phyloP scores from a whole-genome alignment of 164 flowering plant genomes.

The Paratinospora sagittata region DNA sequence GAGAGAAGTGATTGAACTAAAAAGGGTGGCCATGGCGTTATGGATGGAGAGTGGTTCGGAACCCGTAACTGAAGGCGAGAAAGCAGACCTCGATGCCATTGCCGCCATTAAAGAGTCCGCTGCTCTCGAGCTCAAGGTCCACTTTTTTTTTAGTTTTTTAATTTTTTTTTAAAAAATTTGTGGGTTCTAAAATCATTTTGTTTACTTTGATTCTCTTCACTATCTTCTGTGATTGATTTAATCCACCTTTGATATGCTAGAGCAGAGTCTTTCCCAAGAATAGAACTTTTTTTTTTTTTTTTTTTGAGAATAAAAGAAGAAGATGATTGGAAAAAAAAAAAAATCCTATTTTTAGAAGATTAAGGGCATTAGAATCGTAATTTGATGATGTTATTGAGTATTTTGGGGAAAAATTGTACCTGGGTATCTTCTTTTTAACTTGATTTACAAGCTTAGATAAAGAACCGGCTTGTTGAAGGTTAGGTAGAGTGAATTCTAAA shows the following conservation, averaged over 20 bases:
- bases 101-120: conserved; percentile 75
- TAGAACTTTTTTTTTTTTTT: too few species aligned
- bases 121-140: conserved; percentile 83
- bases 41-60: conserved; percentile 67
- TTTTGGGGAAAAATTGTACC: too few species aligned
- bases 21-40: conserved; percentile 52
- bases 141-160: background rate
- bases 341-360: too few species aligned
- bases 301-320: too few species aligned
- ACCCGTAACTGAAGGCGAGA: conserved; percentile 57
- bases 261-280: background rate
- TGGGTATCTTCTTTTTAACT: too few species aligned
- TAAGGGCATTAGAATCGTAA: too few species aligned
- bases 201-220: background rate
- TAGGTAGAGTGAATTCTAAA: too few species aligned
- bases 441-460: too few species aligned
- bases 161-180: background rate
- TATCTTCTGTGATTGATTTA: background rate
- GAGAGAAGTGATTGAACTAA: too few species aligned
- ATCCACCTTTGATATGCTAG: background rate
- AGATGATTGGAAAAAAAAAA: background rate
- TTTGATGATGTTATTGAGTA: too few species aligned
- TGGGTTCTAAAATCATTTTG: background rate
- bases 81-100: conserved; percentile 74
- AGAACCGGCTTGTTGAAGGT: too few species aligned